Base-by-base conservation (phyloP, 305 asterid genomes). In the Solanum aculeatissimum region DNA sequence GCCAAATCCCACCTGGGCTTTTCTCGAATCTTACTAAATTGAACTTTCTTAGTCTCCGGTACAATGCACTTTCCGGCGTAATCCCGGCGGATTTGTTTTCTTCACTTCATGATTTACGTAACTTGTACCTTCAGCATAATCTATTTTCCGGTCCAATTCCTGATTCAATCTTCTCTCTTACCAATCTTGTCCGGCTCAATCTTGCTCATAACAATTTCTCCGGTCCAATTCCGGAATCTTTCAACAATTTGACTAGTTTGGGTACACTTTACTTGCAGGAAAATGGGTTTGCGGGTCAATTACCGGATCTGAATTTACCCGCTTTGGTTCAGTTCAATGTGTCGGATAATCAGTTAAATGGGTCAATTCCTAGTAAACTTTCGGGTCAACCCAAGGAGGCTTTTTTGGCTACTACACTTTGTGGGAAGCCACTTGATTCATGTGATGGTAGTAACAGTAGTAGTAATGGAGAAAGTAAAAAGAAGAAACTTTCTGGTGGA, bases 31-130 rank as follows among this genome's bases (percentile, higher is more conserved):
- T 95, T 16, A 93, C 96, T 14, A 86, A 72, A 13, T 90, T 95
- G 12, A 89, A 87, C 83, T 90, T 95, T 1, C 93, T 95, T 8
- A 94, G 97, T 88, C 96, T 95, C 83, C 97, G 99, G 51, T 92
- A 87, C 88, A 95, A 95, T 87, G 84, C 93, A 40, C 91, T 94
- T 29, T 85, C 94, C 7, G 95, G 97, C 18, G 91, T 92, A 1
- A 88, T 95, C 1, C 97, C 99, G 16, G 45, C 91, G 42, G 95
- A 91, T 84, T 72, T 88, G 23, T 91, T 95, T 63, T 66, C 95
- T 3, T 86, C 92, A 0, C 89, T 94, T 35, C 60, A 85, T 8
- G 81, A 86, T 11, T 94, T 96, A 35, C 92, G 92, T n/a, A 91
- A 92, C 84, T 88, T 96, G 4, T 94, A 90, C 53, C 83, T 96